phyloP scores from a whole-genome alignment of 805 yeast genomes.

The Brettanomyces anomalus region DNA sequence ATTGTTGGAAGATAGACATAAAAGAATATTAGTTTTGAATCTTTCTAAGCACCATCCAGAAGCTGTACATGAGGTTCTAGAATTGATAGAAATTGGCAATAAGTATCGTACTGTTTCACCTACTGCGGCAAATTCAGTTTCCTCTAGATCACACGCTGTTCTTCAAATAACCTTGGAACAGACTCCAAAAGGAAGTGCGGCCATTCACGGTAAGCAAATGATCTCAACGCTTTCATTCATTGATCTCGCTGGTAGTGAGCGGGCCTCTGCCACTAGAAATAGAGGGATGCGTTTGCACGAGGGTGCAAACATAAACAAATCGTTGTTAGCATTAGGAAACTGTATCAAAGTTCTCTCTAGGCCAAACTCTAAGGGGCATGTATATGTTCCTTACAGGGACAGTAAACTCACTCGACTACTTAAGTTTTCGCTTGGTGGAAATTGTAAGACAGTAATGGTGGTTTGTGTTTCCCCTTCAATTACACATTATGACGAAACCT shows the following conservation, averaged over 20 bases:
- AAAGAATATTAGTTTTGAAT: constrained; percentile 62
- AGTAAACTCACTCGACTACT: constrained; percentile 81
- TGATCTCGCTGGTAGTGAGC: constrained; percentile 91
- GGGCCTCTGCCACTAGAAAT: constrained; percentile 85
- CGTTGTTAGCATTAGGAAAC: constrained; percentile 82
- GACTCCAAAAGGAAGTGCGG: constrained; percentile 44
- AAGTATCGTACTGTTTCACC: constrained; percentile 73
- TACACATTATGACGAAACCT: constrained; percentile 84
- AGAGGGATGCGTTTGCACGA: constrained; percentile 75
- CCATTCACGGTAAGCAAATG: constrained; percentile 55
- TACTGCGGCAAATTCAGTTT: constrained; percentile 84
- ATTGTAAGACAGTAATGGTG: constrained; percentile 92
- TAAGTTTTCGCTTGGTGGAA: constrained; percentile 87
- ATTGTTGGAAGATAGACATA: constrained; percentile 63
- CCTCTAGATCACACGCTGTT: constrained; percentile 92
- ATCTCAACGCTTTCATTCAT: constrained; percentile 79
- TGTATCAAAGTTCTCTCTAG: constrained; percentile 90
- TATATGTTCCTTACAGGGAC: constrained; percentile 84
- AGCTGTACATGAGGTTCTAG: constrained; percentile 68
- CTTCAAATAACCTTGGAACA: constrained; percentile 68
- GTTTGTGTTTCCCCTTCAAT: constrained; percentile 88
- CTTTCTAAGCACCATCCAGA: constrained; percentile 53
- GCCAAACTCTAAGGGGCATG: constrained; percentile 38
- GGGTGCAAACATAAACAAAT: constrained; percentile 90
- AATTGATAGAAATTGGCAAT: constrained; percentile 64